Percentiles rank a stretch among this genome's conserved stretches.
These are phyloP conservation scores for Xylariaceae sp. DNA, from an alignment of 2,329 filamentous ascomycete species.

Conservation along the genomic window DNA sequence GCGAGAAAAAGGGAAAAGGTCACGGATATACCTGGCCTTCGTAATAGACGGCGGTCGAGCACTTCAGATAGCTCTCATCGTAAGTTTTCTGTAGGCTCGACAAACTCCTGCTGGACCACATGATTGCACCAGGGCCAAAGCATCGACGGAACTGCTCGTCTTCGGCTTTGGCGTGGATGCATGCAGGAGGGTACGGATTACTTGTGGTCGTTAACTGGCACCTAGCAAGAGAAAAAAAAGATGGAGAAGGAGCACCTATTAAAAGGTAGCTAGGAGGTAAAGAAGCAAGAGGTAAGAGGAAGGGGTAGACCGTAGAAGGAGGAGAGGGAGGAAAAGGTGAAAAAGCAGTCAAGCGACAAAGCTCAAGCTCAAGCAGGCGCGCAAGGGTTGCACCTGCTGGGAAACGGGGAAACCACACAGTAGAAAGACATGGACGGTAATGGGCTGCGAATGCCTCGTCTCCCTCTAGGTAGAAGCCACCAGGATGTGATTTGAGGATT, in stretches of 20 bases:
- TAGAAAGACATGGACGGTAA: slow-evolving; percentile 5
- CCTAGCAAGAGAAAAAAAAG: neutral
- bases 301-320: neutral
- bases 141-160: neutral
- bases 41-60: slow-evolving; percentile 93
- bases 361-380: slow-evolving; percentile 2
- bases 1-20: neutral
- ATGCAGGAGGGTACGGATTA: slow-evolving; percentile 6
- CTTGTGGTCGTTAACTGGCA: neutral
- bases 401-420: neutral
- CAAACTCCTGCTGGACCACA: slow-evolving; percentile 52
- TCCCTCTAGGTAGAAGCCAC: neutral
- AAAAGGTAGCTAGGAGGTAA: no score
- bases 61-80: slow-evolving; percentile 91
- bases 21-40: slow-evolving; percentile 71
- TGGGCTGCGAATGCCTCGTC: neutral
- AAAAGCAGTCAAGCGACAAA: slow-evolving; percentile 8
- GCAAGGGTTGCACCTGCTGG: slow-evolving; percentile 8
- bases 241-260: neutral
- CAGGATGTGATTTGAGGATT: neutral
- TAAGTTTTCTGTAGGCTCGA: slow-evolving; percentile 92
- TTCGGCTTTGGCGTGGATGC: slow-evolving; percentile 5
- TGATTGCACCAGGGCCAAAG: slow-evolving; percentile 28
- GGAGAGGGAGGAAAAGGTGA: neutral
- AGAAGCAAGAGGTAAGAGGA: neutral